Evolutionary conservation across 495 filamentous ascomycete species (phyloP).

Genomic region (Hypomontagnella submonticulosa): DNA sequence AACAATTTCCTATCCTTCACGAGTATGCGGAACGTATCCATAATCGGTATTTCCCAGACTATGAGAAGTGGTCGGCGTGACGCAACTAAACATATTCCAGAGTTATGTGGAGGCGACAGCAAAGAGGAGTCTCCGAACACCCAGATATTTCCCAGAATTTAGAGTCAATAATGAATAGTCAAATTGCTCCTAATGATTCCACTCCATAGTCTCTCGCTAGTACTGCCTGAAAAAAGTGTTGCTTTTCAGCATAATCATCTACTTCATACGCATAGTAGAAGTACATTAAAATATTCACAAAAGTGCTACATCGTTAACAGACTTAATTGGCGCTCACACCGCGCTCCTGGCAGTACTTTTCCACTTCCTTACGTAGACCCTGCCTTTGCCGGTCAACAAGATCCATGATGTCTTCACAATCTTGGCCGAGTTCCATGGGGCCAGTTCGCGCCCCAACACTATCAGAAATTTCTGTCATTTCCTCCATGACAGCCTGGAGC

Average conservation of each 20-base stretch:
- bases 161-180: too few species aligned
- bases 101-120: neutral
- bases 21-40: slow-evolving; percentile 70
- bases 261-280: too few species aligned
- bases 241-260: too few species aligned
- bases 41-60: slow-evolving; percentile 68
- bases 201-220: too few species aligned
- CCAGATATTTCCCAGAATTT: too few species aligned
- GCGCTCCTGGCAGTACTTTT: slow-evolving; percentile 80
- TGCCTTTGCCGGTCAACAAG: slow-evolving; percentile 72
- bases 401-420: slow-evolving; percentile 73
- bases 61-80: slow-evolving; percentile 48
- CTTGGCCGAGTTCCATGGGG: slow-evolving; percentile 45
- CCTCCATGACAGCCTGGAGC: slow-evolving; percentile 76
- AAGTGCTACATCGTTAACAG: too few species aligned
- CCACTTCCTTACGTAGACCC: slow-evolving; percentile 80
- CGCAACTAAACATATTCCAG: neutral
- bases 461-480: slow-evolving; percentile 75
- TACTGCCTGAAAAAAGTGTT: too few species aligned
- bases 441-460: slow-evolving; percentile 55
- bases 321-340: slow-evolving; percentile 52
- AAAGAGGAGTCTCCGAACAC: too few species aligned
- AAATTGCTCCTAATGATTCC: too few species aligned
- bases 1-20: slow-evolving; percentile 58
- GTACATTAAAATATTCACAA: too few species aligned